Conservation (phyloP, 208 protist species). For the Polymyxa betae region DNA sequence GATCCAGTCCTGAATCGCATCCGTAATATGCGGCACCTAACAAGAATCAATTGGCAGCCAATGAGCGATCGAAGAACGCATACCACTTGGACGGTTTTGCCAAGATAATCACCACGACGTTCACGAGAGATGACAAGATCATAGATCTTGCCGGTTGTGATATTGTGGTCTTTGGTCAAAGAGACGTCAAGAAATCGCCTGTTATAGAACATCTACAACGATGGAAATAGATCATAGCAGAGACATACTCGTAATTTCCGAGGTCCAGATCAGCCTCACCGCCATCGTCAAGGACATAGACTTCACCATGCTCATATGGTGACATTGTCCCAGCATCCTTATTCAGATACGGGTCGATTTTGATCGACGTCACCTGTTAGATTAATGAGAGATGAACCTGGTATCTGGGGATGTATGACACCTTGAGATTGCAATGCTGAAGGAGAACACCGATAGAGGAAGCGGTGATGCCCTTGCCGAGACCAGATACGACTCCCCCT, state of each 20-base stretch:
- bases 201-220: background rate
- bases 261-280: conserved; percentile 78
- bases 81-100: conserved; percentile 97
- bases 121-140: conserved; percentile 87
- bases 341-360: conserved; percentile 98
- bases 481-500: conserved; percentile 91
- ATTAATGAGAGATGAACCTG: conserved; percentile 82
- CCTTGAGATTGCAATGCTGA: conserved; percentile 54
- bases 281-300: conserved; percentile 98
- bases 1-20: conserved; percentile 85
- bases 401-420: conserved; percentile 81
- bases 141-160: conserved; percentile 98
- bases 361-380: conserved; percentile 92
- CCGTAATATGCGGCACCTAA: conserved; percentile 80
- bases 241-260: conserved; percentile 61
- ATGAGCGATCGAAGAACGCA: background rate
- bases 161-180: conserved; percentile 94
- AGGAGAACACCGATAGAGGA: conserved; percentile 76
- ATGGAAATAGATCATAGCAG: conserved; percentile 23
- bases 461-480: conserved; percentile 95
- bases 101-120: conserved; percentile 90
- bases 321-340: conserved; percentile 84
- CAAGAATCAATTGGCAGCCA: background rate
- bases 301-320: conserved; percentile 85
- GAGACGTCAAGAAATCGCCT: conserved; percentile 87